Base-by-base conservation (phyloP, 2,329 filamentous ascomycete species). In the Sordariomycetes sp. region DNA sequence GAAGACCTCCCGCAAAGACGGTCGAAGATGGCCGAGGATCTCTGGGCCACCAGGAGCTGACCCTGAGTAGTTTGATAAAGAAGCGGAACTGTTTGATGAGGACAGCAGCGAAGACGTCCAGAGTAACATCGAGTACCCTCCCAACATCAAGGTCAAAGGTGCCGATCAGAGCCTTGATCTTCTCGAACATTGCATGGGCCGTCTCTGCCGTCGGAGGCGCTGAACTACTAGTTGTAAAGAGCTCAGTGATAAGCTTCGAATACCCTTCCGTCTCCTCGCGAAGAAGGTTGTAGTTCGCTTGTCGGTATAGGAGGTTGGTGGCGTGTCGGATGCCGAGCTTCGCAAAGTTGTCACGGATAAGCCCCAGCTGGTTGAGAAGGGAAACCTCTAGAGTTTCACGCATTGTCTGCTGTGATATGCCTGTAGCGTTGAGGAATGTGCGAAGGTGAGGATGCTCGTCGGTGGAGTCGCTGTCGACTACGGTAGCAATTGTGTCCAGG, bases 141-240 rank as follows among this genome's bases (percentile, higher is more conserved):
- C 94, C 95, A 42, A 96, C 94, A 68, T 99, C 94, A 61, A 99
- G 79, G 69, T 99, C 92, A 66, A 99, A 99, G 8, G 94, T 94
- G 58, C 94, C 94, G 62, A 99, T 95, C 64, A 99, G 80, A 17
- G 89, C 92, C 70, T 96, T 96, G 61, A 99, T 86, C 61, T 86
- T 85, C 67, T 96, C 89, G 64, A 96, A 96, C 0, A 90, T 90
- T 64, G 90, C 86, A 63, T 88, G 84, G 1, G 92, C 89, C 39
- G 87, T 80, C 60, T 90, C 86, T 56, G 82, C 82, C 2, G 84
- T 84, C n/a, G 86, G 86, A 24, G 84, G 83, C 57, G 86, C 83
- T 60, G 81, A 83, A 20, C 85, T 85, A 64, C 87, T 89, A 0
- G 88, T 95, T 8, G 90, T 92, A 70, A 96, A 99, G 35, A 97